Base-by-base conservation (phyloP, 768 basidiomycete genomes). In the Boletus sp. region DNA sequence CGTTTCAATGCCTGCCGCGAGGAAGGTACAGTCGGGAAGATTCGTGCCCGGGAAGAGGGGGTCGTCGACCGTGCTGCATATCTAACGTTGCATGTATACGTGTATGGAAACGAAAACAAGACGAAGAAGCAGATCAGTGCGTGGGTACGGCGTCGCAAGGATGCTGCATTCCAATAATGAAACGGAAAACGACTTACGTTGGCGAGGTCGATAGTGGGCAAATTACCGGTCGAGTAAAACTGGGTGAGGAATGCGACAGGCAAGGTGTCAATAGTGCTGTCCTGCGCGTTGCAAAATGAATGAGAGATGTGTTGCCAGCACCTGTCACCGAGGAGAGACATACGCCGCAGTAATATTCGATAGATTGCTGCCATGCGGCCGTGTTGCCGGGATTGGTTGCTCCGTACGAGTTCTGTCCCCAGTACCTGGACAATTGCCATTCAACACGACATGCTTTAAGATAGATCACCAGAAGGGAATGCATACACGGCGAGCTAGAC, bases 221-320 rank as follows among this genome's bases (percentile, higher is more conserved):
- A 63, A 50, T 79, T 79, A 8, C 81, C 85, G 10, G 76, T 72
- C 17, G 78, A 79, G 68, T 81, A 85, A 71, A 83, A 86, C 45
- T 79, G 75, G 57, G 80, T 70, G 33, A 88, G 56, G 66, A 86
- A 87, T 2, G 84, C 84, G 42, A 87, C 53, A 0, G 85, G 85
- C 45, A 87, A 72, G 37, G 72, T 78, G 58, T 87, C 75, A 43
- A 87, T 80, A 5, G 77, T 70, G 63, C 77, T 66, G 61, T 87
- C 85, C 79, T 83, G 60, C 5, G 5, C 10, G 13, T 39, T 32
- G 33, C 15, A 19, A 47, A 15, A 27, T 42, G 35, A 53, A 41
- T 35, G 50, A 51, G 35, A 11, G n/a, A n/a, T 27, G 21, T 17
- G 47, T 40, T 47, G 42, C 45, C 25, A 39, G 7, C 25, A 15